Evolutionary conservation across 345 rosid genomes (phyloP).

Genomic region (Balakata baccata): DNA sequence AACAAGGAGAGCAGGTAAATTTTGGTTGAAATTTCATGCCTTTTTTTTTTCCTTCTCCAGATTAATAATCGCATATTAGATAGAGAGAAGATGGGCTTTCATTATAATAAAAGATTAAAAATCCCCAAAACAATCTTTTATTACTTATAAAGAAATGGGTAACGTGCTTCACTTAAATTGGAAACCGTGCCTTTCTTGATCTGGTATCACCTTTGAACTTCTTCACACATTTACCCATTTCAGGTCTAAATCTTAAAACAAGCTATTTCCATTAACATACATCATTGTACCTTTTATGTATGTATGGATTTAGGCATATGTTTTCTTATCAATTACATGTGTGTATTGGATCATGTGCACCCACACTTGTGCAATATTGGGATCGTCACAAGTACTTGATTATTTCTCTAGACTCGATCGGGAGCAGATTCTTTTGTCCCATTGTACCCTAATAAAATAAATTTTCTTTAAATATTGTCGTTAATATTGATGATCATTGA

Average conservation of each 20-base stretch:
- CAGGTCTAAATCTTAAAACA: neutral
- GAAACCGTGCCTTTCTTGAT: constrained; percentile 29
- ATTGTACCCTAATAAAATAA: neutral
- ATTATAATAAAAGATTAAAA: neutral
- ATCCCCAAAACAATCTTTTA: neutral
- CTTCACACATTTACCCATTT: constrained; percentile 1
- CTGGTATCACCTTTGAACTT: constrained; percentile 12
- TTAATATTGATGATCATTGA: neutral
- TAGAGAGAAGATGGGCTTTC: neutral
- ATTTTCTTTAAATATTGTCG: no score
- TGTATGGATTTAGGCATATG: no score
- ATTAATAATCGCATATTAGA: neutral
- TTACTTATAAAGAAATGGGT: constrained; percentile 19
- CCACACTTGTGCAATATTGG: neutral
- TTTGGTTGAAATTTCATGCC: neutral
- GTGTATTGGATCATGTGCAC: constrained; percentile 1
- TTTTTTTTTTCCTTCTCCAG: neutral
- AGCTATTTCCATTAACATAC: no score
- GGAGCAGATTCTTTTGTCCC: neutral
- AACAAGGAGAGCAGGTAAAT: constrained; percentile 40
- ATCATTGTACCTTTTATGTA: no score
- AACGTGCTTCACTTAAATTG: constrained; percentile 36
- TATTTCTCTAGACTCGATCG: neutral
- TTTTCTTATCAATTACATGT: neutral
- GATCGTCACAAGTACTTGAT: neutral